Evolutionary conservation across 495 filamentous ascomycete species (phyloP), one percentile per base, ranked within the genome.

Genomic region (Xylaria flabelliformis): DNA sequence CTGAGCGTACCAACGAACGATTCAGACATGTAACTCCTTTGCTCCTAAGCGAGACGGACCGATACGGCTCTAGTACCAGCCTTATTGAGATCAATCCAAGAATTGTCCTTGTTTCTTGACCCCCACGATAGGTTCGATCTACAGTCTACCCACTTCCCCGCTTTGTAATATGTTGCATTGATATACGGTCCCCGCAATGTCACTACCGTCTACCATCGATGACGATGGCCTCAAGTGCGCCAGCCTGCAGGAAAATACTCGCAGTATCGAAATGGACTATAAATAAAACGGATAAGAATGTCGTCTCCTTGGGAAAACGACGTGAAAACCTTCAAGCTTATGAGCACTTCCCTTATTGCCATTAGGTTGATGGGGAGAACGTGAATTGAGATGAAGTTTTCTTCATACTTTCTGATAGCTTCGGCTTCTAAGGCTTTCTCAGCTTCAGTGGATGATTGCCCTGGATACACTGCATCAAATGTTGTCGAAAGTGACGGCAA

Each of bases 391-490:
- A 76, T 74, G 74, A 74, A 44, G 44, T 29, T 61, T 19, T 56
- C 68, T 36, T 59, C 69, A 55, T 15, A 59, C 53, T 44, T 70
- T 55, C 36, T 76, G 1, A 13, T 69, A 24, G 63, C 62, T 50
- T 74, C 62, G 21, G 67, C 70, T 42, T 36, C 48, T 32, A 46
- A 53, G 8, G 50, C 53, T 34, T 34, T 74, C 4, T 61, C 62
- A 0, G 75, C 34, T n/a, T 72, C 74, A 13, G 26, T 74, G 21
- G 74, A 75, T 26, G 68, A 74, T 8, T 95, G 92, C 76, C 91
- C 91, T 21, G 93, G 93, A 4, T 96, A 96, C 78, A 86, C 82
- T 29, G 92, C 90, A 48, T 85, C 83, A 15, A 91, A 93, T 80
- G 81, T 94, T 50, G 78, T 83, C 62, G 82, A 87, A 41, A 82